phyloP scores from a whole-genome alignment of 169 alveolate genomes.

The Eimeria sp. region DNA sequence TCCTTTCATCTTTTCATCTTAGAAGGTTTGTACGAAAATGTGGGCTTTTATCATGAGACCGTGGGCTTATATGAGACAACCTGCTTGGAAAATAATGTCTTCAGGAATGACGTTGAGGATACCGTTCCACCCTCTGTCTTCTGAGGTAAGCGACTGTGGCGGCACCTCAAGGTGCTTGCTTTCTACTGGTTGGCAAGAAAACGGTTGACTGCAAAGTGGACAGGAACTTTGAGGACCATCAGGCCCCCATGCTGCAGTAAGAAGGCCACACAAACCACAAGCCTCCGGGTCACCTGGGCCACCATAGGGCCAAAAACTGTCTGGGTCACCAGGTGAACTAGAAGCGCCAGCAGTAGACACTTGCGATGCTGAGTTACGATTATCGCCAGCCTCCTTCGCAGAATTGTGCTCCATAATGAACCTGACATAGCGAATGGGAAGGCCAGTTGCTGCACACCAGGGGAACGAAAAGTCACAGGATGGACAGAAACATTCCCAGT shows the following conservation, averaged over 20 bases:
- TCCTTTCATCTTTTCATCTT: not conserved
- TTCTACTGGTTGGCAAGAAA: not conserved
- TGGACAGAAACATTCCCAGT: slow-evolving; percentile 73
- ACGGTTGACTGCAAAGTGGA: slow-evolving; percentile 68
- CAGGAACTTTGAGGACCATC: slow-evolving; percentile 49
- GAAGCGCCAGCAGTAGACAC: not conserved
- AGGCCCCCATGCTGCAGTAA: slow-evolving; percentile 75
- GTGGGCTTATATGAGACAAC: not conserved
- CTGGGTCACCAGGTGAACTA: not conserved
- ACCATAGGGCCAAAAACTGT: slow-evolving; percentile 33
- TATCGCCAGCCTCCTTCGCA: not conserved
- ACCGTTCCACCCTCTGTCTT: not conserved
- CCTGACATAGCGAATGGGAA: slow-evolving; percentile 51
- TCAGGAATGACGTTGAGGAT: not conserved
- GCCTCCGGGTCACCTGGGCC: slow-evolving; percentile 46
- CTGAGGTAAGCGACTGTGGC: not conserved
- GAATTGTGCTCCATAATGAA: not conserved
- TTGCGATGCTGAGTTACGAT: not conserved
- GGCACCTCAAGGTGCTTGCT: not conserved
- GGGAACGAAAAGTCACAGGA: slow-evolving; percentile 55
- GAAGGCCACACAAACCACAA: slow-evolving; percentile 38
- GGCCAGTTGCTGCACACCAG: slow-evolving; percentile 71
- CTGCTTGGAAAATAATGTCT: not conserved
- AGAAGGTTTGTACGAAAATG: not conserved
- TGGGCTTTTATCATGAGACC: not conserved